Base-by-base conservation (phyloP, 2,329 filamentous ascomycete genomes). In the Fusarium algeriense region DNA sequence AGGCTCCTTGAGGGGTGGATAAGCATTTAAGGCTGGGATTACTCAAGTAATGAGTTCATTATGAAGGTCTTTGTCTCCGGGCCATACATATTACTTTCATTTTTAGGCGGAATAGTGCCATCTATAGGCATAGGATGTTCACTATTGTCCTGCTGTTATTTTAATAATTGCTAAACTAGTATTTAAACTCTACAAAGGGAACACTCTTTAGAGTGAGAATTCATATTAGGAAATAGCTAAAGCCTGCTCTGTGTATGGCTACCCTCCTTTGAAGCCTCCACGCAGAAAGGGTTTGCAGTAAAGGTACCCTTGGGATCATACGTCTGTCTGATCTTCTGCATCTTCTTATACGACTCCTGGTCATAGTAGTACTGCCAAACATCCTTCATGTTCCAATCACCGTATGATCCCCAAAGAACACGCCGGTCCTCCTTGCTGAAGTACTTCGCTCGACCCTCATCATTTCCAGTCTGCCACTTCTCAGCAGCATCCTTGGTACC, bases 381-480 rank as follows among this genome's bases (percentile, higher is more conserved):
- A 19, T 69, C 44, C 14, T 26, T 41, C 44, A 74, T 77, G 12
- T 81, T 71, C 67, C 74, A 82, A 19, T 79, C 76, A 0, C 81
- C 81, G 41, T 78, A 82, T 0, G 79, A 81, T 0, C 81, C 81
- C 81, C 80, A 84, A 12, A 82, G 75, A 14, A 82, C 63, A 2
- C 81, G 78, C 13, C 77, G 75, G 53, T 82, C 81, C 38, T 78
- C 63, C 61, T 80, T 80, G 60, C 80, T 81, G 53, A 81, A 82
- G 0, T 68, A 64, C 13, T 78, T 78, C 35, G 78, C 79, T 0
- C 67, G 58, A 2, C 78, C 78, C 15, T 55, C 40, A 52, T 85
- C 83, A 41, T 85, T 85, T n/a, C 77, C 76, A 7, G 73, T 74
- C 70, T 85, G 82, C 83, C 83, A 86, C 17, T 80, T 77, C 26